Percentiles rank a stretch among this genome's conserved stretches.
Conservation (phyloP, 306 rosid genomes). For the Glycine soja region DNA sequence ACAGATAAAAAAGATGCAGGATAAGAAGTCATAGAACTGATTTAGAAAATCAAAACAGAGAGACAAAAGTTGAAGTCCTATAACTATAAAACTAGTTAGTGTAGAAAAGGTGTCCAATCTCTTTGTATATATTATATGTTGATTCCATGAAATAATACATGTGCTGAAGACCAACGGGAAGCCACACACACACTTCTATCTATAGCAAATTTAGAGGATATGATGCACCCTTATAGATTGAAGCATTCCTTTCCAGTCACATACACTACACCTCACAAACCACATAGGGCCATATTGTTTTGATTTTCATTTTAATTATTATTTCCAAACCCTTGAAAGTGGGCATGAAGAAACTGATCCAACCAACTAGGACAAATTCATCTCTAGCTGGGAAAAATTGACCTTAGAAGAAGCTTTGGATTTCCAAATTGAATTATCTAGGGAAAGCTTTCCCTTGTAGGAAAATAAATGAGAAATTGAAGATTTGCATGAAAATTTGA, state of each 20-base stretch:
- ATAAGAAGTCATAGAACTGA: neutral
- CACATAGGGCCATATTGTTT: neutral
- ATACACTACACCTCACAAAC: neutral
- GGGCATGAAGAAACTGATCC: neutral
- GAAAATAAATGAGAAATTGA: neutral
- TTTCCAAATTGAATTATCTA: neutral
- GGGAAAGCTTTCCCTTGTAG: neutral
- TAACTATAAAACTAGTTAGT: neutral
- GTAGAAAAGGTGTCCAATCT: no score
- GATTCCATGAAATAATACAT: no score
- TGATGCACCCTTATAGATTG: neutral
- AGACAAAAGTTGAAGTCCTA: neutral
- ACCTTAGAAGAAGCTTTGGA: no score
- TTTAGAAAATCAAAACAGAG: neutral
- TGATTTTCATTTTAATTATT: neutral
- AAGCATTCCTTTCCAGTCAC: neutral
- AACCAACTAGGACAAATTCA: neutral
- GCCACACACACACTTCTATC: no score
- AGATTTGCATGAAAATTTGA: neutral
- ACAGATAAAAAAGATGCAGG: neutral
- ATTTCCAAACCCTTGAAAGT: conserved; percentile 26
- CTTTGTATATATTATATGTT: no score
- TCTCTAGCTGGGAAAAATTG: neutral
- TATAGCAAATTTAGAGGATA: neutral
- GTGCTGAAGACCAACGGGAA: no score